phyloP scores from a whole-genome alignment of 768 basidiomycete genomes.

The Lentinula edodes region DNA sequence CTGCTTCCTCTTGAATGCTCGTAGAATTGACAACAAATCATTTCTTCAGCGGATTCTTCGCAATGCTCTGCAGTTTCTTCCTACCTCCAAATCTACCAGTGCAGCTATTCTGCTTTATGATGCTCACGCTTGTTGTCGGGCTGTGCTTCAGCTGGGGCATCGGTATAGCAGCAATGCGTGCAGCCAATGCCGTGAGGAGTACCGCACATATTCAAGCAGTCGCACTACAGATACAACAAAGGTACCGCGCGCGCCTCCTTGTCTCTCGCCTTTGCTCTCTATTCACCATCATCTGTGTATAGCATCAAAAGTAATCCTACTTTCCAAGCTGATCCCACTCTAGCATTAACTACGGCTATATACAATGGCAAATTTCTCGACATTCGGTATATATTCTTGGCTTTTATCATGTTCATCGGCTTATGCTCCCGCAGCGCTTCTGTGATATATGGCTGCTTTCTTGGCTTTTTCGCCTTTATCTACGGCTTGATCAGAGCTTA shows the following conservation, averaged over 20 bases:
- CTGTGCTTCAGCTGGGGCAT: conserved; percentile 49
- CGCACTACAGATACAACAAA: conserved; percentile 22
- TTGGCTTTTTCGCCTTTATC: conserved; percentile 38
- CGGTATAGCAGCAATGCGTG: conserved; percentile 49
- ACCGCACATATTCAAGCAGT: conserved; percentile 23
- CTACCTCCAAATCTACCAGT: conserved; percentile 44
- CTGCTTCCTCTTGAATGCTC: not conserved
- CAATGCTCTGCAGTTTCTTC: conserved; percentile 33
- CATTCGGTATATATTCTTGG: conserved; percentile 18
- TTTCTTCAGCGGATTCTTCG: conserved; percentile 37
- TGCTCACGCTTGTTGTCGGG: conserved; percentile 42
- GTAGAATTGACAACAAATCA: not conserved
- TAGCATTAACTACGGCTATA: conserved; percentile 30
- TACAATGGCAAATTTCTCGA: conserved; percentile 50
- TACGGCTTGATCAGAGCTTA: conserved; percentile 42
- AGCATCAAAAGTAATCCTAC: conserved; percentile 15
- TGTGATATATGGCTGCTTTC: conserved; percentile 42
- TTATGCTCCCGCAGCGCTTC: conserved; percentile 25
- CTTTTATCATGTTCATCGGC: not conserved
- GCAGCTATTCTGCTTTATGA: conserved; percentile 42
- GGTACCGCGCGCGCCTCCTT: conserved; percentile 16
- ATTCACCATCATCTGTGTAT: not conserved
- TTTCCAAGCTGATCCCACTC: conserved; percentile 32
- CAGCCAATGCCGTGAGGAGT: conserved; percentile 33
- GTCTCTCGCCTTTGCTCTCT: not conserved